phyloP scores from a whole-genome alignment of 495 filamentous ascomycete genomes.

The Penicillium antarcticum region DNA sequence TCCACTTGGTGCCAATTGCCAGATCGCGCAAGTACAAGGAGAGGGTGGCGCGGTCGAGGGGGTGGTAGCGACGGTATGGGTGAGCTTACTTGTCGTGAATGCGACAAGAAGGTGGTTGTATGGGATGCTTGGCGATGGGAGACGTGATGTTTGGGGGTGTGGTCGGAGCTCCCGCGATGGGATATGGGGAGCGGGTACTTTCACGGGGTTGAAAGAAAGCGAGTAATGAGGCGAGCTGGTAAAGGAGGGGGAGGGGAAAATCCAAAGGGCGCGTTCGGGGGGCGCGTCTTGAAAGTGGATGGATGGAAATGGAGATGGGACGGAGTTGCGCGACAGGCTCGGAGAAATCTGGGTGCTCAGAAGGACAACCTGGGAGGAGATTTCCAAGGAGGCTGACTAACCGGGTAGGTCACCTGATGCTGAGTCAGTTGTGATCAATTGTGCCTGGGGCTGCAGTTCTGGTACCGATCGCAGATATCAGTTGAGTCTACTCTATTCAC shows the following conservation, averaged over 20 bases:
- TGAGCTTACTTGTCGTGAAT: slow-evolving; percentile 20
- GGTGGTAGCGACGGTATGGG: slow-evolving; percentile 9
- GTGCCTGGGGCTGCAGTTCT: slow-evolving; percentile 3
- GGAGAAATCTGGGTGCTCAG: slow-evolving; percentile 43
- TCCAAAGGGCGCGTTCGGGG: slow-evolving; percentile 28
- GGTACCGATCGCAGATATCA: not conserved
- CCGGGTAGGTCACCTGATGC: slow-evolving; percentile 3
- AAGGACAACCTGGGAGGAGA: slow-evolving; percentile 16
- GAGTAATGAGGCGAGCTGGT: slow-evolving; percentile 20
- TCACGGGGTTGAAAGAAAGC: slow-evolving; percentile 25
- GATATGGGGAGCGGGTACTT: slow-evolving; percentile 26
- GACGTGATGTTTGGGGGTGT: slow-evolving; percentile 36
- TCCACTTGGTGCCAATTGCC: slow-evolving; percentile 20
- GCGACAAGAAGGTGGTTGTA: slow-evolving; percentile 26
- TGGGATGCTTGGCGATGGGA: slow-evolving; percentile 35
- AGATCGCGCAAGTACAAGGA: slow-evolving; percentile 20
- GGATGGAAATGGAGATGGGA: slow-evolving; percentile 47
- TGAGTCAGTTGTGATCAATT: slow-evolving; percentile 19
- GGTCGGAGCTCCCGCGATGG: slow-evolving; percentile 29
- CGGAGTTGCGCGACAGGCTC: slow-evolving; percentile 45
- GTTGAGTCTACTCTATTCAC: no score
- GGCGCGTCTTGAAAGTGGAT: slow-evolving; percentile 35
- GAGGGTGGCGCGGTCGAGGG: slow-evolving; percentile 4
- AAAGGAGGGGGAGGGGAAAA: slow-evolving; percentile 19
- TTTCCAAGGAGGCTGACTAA: slow-evolving; percentile 1